Evolutionary conservation across 108 stramenopile genomes (phyloP).

Genomic region (Skeletonema costatum): DNA sequence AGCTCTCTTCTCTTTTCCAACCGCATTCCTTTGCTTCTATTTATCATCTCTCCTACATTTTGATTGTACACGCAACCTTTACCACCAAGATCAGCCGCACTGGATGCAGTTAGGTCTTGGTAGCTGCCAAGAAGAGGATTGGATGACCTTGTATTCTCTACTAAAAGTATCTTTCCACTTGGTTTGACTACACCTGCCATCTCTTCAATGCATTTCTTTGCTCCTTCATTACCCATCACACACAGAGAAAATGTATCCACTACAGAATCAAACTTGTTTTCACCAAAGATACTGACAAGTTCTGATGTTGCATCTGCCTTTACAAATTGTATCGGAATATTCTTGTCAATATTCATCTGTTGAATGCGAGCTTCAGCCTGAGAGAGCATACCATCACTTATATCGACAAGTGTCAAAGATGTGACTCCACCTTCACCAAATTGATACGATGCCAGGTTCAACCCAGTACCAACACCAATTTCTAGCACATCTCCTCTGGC

Average conservation of each 20-base stretch:
- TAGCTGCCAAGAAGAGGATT: constrained; percentile 75
- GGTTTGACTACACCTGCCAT: constrained; percentile 65
- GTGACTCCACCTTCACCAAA: constrained; percentile 41
- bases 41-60: constrained; percentile 72
- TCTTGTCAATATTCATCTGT: constrained; percentile 7
- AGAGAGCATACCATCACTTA: constrained; percentile 77
- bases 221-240: constrained; percentile 82
- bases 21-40: constrained; percentile 40
- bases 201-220: constrained; percentile 62
- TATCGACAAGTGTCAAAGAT: constrained; percentile 79
- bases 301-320: constrained; percentile 83
- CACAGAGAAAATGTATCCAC: constrained; percentile 88
- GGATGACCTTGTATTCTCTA: constrained; percentile 83
- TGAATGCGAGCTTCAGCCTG: constrained; percentile 45
- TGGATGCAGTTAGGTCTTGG: constrained; percentile 77
- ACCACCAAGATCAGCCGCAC: constrained; percentile 77
- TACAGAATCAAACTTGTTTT: constrained; percentile 72
- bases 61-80: constrained; percentile 91
- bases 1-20: constrained; percentile 53
- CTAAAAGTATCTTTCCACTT: constrained; percentile 53
- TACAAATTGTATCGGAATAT: constrained; percentile 50
- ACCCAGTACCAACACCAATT: constrained; percentile 87
- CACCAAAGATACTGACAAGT: constrained; percentile 61
- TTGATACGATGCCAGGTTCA: constrained; percentile 69
- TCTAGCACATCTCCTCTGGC: constrained; percentile 81